A percentile compares a stretch with the other conserved stretches of the same genome.
These are phyloP conservation scores for Cucumis melo DNA, from an alignment of 306 rosid genomes.

Conservation along the genomic window DNA sequence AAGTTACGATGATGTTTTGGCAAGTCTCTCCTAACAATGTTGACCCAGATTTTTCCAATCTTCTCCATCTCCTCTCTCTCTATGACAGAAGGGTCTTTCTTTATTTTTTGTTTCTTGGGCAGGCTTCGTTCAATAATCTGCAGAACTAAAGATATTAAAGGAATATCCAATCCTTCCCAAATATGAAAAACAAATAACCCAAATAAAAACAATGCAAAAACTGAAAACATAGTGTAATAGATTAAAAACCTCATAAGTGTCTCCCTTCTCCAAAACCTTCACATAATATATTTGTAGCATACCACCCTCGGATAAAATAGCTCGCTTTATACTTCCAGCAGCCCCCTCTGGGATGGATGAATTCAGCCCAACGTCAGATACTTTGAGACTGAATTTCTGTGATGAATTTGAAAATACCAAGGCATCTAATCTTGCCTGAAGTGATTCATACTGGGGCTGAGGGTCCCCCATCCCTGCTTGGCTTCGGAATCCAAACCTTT, in stretches of 20 bases:
- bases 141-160: slow-evolving; percentile 15
- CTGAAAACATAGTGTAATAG: neutral
- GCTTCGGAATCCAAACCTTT: slow-evolving; percentile 45
- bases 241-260: slow-evolving; percentile 74
- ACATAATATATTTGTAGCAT: slow-evolving; percentile 83
- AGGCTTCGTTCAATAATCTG: slow-evolving; percentile 95
- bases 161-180: neutral
- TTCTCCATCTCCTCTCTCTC: slow-evolving; percentile 89
- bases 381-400: slow-evolving; percentile 59
- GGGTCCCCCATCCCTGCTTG: slow-evolving; percentile 79
- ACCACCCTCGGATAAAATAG: slow-evolving; percentile 92
- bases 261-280: slow-evolving; percentile 98
- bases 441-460: slow-evolving; percentile 55
- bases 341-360: slow-evolving; percentile 97
- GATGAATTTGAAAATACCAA: slow-evolving; percentile 44
- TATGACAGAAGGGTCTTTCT: slow-evolving; percentile 64
- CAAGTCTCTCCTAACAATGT: slow-evolving; percentile 79
- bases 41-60: slow-evolving; percentile 72
- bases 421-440: slow-evolving; percentile 68
- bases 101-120: slow-evolving; percentile 67
- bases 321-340: slow-evolving; percentile 84
- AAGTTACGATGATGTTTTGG: slow-evolving; percentile 79
- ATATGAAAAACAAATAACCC: neutral
- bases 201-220: neutral
- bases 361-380: slow-evolving; percentile 54